Conservation (phyloP, 495 filamentous ascomycete genomes). For the Aspergillus hancockii region DNA sequence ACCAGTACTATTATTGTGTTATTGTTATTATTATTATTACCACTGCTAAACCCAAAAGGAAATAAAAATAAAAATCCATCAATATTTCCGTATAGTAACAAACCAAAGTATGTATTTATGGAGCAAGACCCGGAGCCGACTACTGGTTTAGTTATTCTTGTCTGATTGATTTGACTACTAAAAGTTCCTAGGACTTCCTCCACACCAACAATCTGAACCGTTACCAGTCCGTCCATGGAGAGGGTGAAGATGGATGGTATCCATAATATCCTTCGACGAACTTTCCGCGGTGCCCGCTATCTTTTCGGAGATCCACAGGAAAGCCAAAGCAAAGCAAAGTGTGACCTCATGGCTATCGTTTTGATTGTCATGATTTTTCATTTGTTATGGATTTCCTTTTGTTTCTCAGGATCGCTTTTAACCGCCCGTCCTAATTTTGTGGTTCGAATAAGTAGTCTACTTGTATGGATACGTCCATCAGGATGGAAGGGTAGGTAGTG, state of each 20-base stretch:
- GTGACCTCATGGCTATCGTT: background rate
- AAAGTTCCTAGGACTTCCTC: slow-evolving; percentile 15
- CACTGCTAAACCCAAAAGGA: background rate
- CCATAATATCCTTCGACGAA: slow-evolving; percentile 13
- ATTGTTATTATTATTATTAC: slow-evolving; percentile 9
- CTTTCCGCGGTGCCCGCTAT: slow-evolving; percentile 13
- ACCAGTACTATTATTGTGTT: slow-evolving; percentile 5
- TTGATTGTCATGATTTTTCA: background rate
- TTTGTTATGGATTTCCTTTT: background rate
- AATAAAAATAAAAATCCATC: background rate
- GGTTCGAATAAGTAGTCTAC: background rate
- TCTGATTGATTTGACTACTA: slow-evolving; percentile 6
- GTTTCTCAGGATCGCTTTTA: background rate
- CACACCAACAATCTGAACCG: slow-evolving; percentile 26
- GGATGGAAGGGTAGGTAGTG: background rate
- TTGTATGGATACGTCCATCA: background rate
- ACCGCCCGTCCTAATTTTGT: background rate
- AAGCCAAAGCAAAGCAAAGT: background rate
- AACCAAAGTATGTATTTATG: slow-evolving; percentile 3
- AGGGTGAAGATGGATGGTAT: slow-evolving; percentile 5
- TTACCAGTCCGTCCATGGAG: slow-evolving; percentile 18
- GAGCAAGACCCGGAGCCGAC: background rate
- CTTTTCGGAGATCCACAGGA: slow-evolving; percentile 10
- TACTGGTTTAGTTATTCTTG: slow-evolving; percentile 3
- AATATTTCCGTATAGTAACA: slow-evolving; percentile 10